A percentile compares a stretch with the other conserved stretches of the same genome.
phyloP scores from a whole-genome alignment of 192 early-diverging fungal genomes.

The Helicostylum pulchrum region DNA sequence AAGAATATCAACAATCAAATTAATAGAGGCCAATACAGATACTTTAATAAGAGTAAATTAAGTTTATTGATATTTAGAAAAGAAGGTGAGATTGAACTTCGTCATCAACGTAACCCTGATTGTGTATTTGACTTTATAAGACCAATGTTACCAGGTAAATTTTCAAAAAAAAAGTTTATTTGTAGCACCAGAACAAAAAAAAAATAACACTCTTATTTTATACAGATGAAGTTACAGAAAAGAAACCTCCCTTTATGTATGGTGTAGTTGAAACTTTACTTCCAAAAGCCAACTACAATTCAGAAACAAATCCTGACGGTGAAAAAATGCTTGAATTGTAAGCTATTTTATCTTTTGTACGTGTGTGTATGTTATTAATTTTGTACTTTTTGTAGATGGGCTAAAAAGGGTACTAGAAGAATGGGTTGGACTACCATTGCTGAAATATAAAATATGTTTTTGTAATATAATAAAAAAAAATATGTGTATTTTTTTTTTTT shows the following conservation, averaged over 20 bases:
- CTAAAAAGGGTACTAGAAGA: conserved; percentile 33
- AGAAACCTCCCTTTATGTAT: conserved; percentile 85
- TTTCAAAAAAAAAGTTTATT: no score
- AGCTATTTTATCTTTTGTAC: conserved; percentile 25
- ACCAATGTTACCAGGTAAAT: conserved; percentile 48
- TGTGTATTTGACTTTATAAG: conserved; percentile 95
- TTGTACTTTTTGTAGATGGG: conserved; percentile 29
- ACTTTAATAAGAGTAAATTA: conserved; percentile 86
- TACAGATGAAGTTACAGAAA: conserved; percentile 56
- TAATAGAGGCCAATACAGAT: conserved; percentile 58
- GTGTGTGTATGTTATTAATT: not conserved
- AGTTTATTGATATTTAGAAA: conserved; percentile 88
- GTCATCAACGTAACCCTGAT: conserved; percentile 93
- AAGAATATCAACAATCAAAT: conserved; percentile 80
- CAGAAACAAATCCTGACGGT: conserved; percentile 57
- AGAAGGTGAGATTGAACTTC: conserved; percentile 84
- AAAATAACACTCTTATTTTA: not conserved
- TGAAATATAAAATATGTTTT: not conserved
- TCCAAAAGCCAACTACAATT: conserved; percentile 67
- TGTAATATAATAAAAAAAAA: no score
- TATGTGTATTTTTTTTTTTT: no score
- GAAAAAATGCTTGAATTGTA: conserved; percentile 79
- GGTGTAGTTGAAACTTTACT: conserved; percentile 87
- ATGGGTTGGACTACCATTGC: conserved; percentile 36
- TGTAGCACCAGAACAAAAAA: not conserved